Evolutionary conservation across 306 rosid species (phyloP).

Genomic region (Sophora flavescens): DNA sequence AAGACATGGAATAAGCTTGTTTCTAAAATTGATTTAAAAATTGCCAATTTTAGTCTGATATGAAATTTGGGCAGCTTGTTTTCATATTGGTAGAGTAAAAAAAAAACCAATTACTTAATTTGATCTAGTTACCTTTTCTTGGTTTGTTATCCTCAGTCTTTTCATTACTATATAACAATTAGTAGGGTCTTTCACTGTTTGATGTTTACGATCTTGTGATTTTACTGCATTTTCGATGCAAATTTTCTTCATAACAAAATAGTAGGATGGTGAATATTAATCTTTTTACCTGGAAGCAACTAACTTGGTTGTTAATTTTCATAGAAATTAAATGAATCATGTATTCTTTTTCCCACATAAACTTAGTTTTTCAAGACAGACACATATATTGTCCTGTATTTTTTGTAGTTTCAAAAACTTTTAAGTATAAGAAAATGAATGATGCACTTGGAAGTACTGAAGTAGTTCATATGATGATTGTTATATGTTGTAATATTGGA

Average conservation of each 20-base stretch:
- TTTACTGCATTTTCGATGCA: background rate
- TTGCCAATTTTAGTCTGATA: background rate
- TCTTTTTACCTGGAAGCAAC: slow-evolving; percentile 22
- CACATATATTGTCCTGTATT: background rate
- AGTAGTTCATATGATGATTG: slow-evolving; percentile 31
- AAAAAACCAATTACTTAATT: slow-evolving; percentile 6
- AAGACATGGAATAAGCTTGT: background rate
- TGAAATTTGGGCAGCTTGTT: slow-evolving; percentile 5
- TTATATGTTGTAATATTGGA: background rate
- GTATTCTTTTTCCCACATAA: slow-evolving; percentile 5
- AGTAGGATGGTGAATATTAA: slow-evolving; percentile 15
- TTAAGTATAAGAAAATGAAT: background rate
- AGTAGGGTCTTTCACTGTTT: too few species aligned
- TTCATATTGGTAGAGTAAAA: slow-evolving; percentile 7
- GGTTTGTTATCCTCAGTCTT: background rate
- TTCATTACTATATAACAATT: too few species aligned
- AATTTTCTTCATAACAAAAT: background rate
- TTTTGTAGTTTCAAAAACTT: too few species aligned
- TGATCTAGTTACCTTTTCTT: background rate
- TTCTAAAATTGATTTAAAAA: background rate
- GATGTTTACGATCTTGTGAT: too few species aligned
- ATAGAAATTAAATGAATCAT: slow-evolving; percentile 10
- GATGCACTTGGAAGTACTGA: background rate
- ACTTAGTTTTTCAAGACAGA: slow-evolving; percentile 9
- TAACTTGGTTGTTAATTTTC: slow-evolving; percentile 16